A percentile compares a stretch with the other conserved stretches of the same genome.
Evolutionary conservation across 2,329 filamentous ascomycete species (phyloP).

Genomic region (Furcasterigmium furcatum): DNA sequence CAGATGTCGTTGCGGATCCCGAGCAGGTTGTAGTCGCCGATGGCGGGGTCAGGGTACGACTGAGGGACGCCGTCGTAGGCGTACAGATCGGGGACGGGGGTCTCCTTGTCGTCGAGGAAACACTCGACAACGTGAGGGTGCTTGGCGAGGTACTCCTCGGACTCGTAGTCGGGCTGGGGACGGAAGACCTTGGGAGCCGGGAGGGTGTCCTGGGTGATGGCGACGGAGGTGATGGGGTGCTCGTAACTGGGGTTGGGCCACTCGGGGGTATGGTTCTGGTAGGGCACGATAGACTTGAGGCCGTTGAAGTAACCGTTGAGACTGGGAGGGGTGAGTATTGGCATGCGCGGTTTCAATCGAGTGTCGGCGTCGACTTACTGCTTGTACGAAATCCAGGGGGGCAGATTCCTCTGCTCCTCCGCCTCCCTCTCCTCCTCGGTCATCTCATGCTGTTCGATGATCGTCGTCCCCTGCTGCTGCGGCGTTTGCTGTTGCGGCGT

Average conservation of each 20-base stretch:
- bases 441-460: slow-evolving; percentile 9
- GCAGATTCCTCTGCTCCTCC: slow-evolving; percentile 28
- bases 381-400: slow-evolving; percentile 33
- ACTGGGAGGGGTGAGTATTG: slow-evolving; percentile 39
- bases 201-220: slow-evolving; percentile 26
- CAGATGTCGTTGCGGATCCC: slow-evolving; percentile 76
- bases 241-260: slow-evolving; percentile 54
- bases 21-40: slow-evolving; percentile 73
- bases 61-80: slow-evolving; percentile 69
- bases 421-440: slow-evolving; percentile 18
- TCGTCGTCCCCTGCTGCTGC: slow-evolving; percentile 23
- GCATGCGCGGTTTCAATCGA: background rate
- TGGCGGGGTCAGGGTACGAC: slow-evolving; percentile 72
- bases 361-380: slow-evolving; percentile 31
- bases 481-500: background rate
- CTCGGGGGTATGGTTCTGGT: slow-evolving; percentile 65
- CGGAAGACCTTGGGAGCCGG: slow-evolving; percentile 40
- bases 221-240: slow-evolving; percentile 27
- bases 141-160: slow-evolving; percentile 49
- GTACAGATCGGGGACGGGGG: slow-evolving; percentile 58
- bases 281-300: slow-evolving; percentile 64
- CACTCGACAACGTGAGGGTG: slow-evolving; percentile 56
- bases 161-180: slow-evolving; percentile 69
- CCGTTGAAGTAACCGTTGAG: slow-evolving; percentile 80
- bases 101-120: slow-evolving; percentile 59